Evolutionary conservation across 345 rosid species (phyloP).

Genomic region (Camelina sativa): DNA sequence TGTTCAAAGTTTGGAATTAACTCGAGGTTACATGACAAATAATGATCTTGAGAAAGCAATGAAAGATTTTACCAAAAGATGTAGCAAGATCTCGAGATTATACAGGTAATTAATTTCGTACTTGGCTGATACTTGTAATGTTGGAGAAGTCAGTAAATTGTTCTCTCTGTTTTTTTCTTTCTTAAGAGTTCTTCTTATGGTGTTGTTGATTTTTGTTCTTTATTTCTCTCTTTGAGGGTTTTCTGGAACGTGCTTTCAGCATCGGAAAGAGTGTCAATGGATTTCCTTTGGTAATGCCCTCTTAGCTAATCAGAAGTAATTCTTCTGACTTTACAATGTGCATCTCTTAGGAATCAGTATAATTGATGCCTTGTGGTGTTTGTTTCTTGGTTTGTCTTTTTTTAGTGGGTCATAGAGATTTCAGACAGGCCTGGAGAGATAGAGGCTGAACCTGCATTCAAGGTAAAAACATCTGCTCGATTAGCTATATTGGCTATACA

Average conservation of each 20-base stretch:
- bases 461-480: constrained; percentile 54
- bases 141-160: no score
- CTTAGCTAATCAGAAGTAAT: constrained; percentile 4
- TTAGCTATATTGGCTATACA: not conserved
- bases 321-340: constrained; percentile 6
- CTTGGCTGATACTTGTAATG: not conserved
- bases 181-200: constrained; percentile 15
- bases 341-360: not conserved
- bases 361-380: constrained; percentile 14
- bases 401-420: constrained; percentile 91
- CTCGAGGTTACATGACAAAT: constrained; percentile 79
- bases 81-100: constrained; percentile 77
- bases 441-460: constrained; percentile 96
- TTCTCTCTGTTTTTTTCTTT: not conserved
- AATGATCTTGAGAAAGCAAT: constrained; percentile 78
- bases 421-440: constrained; percentile 84
- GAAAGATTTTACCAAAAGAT: constrained; percentile 70
- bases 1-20: constrained; percentile 51
- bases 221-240: constrained; percentile 87
- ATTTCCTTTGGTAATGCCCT: constrained; percentile 78
- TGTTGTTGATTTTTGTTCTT: constrained; percentile 62
- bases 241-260: constrained; percentile 65
- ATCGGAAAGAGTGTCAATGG: constrained; percentile 91
- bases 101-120: constrained; percentile 68
- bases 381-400: constrained; percentile 21